These are phyloP conservation scores for Candida gorgasii DNA, from an alignment of 805 yeast genomes.

Conservation along the genomic window DNA sequence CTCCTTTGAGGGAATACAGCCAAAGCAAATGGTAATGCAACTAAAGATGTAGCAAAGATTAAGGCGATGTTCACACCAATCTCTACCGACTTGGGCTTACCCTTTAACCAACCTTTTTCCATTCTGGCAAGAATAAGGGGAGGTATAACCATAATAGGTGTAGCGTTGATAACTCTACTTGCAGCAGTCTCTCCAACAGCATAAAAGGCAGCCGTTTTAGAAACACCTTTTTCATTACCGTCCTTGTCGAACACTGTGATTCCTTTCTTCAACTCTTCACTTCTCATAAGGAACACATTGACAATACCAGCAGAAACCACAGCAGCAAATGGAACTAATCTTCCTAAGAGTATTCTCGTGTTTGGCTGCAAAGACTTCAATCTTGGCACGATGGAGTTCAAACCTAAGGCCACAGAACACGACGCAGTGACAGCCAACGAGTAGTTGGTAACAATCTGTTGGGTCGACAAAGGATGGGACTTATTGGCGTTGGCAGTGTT, in stretches of 20 bases:
- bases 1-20: constrained; percentile 94
- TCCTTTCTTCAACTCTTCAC: constrained; percentile 88
- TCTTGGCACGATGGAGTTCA: constrained; percentile 87
- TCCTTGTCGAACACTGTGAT: constrained; percentile 66
- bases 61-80: constrained; percentile 80
- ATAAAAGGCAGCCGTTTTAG: constrained; percentile 81
- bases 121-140: constrained; percentile 79
- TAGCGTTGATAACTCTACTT: constrained; percentile 91
- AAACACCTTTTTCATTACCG: constrained; percentile 63
- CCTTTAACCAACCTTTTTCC: constrained; percentile 67
- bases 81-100: constrained; percentile 64
- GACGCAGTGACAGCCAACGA: constrained; percentile 90
- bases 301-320: constrained; percentile 97
- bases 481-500: constrained; percentile 96
- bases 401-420: constrained; percentile 92
- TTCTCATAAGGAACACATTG: constrained; percentile 95
- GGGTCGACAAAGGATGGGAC: constrained; percentile 82
- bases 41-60: constrained; percentile 81
- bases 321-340: constrained; percentile 97
- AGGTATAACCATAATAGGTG: constrained; percentile 97
- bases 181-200: constrained; percentile 98
- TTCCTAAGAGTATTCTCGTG: constrained; percentile 70
- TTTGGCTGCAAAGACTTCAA: constrained; percentile 67
- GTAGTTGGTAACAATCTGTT: constrained; percentile 77
- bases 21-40: constrained; percentile 89